phyloP scores from a whole-genome alignment of 352 stramenopile genomes.

The Phytophthora sojae region DNA sequence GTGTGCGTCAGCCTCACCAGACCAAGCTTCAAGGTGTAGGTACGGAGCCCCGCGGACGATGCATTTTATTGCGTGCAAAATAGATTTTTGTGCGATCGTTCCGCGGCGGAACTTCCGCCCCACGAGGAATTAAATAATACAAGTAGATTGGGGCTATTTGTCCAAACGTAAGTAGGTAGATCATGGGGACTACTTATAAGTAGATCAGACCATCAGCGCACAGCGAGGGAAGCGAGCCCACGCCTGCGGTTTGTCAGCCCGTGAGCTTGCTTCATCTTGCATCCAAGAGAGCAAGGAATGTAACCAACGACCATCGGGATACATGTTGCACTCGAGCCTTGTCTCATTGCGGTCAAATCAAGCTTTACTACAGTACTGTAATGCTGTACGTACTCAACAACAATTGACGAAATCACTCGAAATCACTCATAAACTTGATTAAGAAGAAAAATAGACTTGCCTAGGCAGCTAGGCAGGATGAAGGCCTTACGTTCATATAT shows the following conservation, averaged over 20 bases:
- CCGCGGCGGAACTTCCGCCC: no score
- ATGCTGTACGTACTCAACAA: neutral
- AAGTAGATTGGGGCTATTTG: no score
- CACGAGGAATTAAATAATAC: no score
- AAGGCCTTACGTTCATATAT: neutral
- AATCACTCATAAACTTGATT: neutral
- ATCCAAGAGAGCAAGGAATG: no score
- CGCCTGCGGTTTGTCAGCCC: no score
- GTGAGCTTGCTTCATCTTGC: no score
- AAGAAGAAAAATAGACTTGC: no score
- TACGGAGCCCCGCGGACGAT: slow-evolving; percentile 10
- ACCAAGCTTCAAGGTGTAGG: slow-evolving; percentile 4
- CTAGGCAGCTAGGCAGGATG: no score
- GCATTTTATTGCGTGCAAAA: slow-evolving; percentile 10
- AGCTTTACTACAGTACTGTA: neutral
- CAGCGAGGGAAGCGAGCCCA: no score
- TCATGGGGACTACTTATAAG: neutral
- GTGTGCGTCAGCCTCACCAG: slow-evolving; percentile 3
- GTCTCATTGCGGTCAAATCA: neutral
- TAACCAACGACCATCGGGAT: no score
- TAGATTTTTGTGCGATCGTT: slow-evolving; percentile 1
- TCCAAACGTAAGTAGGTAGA: neutral
- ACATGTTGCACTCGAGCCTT: neutral
- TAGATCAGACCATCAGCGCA: neutral
- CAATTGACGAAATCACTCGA: neutral